phyloP scores from a whole-genome alignment of 2,329 filamentous ascomycete genomes.

The Trichoderma endophyticum region DNA sequence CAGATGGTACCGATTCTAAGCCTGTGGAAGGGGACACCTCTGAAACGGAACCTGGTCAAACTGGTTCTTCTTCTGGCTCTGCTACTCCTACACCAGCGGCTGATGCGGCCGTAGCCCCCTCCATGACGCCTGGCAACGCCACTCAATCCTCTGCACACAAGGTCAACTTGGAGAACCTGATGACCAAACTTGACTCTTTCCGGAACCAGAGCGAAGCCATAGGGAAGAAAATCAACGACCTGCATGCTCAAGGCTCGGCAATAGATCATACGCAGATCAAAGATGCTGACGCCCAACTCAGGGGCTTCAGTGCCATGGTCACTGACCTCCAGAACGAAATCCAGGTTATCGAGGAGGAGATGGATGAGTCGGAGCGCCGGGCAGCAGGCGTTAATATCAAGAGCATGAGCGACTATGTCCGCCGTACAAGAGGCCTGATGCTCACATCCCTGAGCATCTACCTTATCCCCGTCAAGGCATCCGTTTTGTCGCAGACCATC shows the following conservation, averaged over 20 bases:
- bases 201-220: conserved; percentile 31
- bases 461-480: conserved; percentile 58
- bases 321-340: conserved; percentile 34
- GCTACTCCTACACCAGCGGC: not conserved
- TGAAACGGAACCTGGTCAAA: not conserved
- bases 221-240: conserved; percentile 30
- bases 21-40: not conserved
- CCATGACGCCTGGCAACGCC: conserved; percentile 8
- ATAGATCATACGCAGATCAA: conserved; percentile 27
- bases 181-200: conserved; percentile 32
- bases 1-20: not conserved
- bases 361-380: conserved; percentile 21
- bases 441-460: conserved; percentile 54
- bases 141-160: conserved; percentile 30
- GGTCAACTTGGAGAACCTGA: conserved; percentile 34
- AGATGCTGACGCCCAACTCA: conserved; percentile 26
- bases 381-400: not conserved
- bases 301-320: conserved; percentile 31
- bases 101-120: not conserved
- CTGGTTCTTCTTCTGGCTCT: not conserved
- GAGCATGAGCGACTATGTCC: conserved; percentile 50
- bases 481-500: conserved; percentile 53
- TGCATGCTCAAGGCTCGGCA: conserved; percentile 25
- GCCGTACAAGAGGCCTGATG: conserved; percentile 55
- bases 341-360: conserved; percentile 36